Conservation (phyloP, 306 rosid genomes). For the Pterocarpus santalinus region DNA sequence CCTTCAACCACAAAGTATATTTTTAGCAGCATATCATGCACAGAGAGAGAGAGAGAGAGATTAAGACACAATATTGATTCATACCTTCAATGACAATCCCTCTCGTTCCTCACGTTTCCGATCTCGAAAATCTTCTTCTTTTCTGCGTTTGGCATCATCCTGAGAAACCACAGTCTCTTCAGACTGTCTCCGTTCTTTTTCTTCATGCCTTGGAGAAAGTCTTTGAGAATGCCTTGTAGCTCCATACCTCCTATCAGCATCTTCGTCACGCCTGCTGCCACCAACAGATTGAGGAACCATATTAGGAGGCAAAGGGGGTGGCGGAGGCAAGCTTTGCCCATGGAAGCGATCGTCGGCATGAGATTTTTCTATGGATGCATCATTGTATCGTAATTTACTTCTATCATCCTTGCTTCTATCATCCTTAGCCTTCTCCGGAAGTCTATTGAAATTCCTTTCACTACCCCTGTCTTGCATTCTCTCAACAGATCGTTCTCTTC, state of each 20-base stretch:
- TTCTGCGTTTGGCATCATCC: slow-evolving; percentile 91
- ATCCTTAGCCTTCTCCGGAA: slow-evolving; percentile 85
- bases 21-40: slow-evolving; percentile 14
- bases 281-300: slow-evolving; percentile 91
- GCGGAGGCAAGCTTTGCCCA: slow-evolving; percentile 96
- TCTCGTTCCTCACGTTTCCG: slow-evolving; percentile 93
- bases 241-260: slow-evolving; percentile 90
- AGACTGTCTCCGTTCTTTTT: slow-evolving; percentile 90
- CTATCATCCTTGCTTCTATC: slow-evolving; percentile 82
- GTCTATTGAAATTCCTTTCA: slow-evolving; percentile 80
- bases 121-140: slow-evolving; percentile 96
- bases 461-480: slow-evolving; percentile 77
- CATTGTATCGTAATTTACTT: slow-evolving; percentile 79
- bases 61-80: slow-evolving; percentile 14
- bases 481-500: slow-evolving; percentile 93
- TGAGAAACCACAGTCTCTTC: slow-evolving; percentile 82
- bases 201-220: slow-evolving; percentile 98
- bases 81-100: slow-evolving; percentile 74
- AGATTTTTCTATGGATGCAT: slow-evolving; percentile 73
- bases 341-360: slow-evolving; percentile 88
- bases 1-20: neutral
- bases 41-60: neutral
- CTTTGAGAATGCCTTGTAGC: slow-evolving; percentile 83
- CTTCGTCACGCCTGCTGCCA: slow-evolving; percentile 94
- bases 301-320: slow-evolving; percentile 97